Base-by-base conservation (phyloP, 225 moss, liverwort and hornwort genomes). In the Asterella californica region DNA sequence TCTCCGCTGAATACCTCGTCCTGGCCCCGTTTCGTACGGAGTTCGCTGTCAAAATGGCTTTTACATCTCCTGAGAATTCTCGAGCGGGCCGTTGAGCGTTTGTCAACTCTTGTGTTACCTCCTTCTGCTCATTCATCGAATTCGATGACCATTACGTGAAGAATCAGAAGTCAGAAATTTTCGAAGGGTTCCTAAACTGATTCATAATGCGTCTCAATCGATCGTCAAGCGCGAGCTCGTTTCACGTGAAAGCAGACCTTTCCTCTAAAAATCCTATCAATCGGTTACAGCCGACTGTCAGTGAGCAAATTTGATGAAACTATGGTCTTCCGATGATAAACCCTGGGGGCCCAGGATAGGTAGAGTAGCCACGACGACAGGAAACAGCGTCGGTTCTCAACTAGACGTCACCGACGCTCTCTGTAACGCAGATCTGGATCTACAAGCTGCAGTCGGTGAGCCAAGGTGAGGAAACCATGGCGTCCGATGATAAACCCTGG, bases 401-500 rank as follows among this genome's bases (percentile, higher is more conserved):
- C 19, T 37, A 34, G 76, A 61, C 60, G 21, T 15, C 48, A 72
- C 55, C 24, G 75, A 79, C 8, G 72, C 74, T 36, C 78, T 86
- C 27, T 78, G 78, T 62, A 50, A 70, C 29, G 78, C 54, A n/a
- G 6, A 2, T 63, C 27, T 11, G 47, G 27, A 22, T 48, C 22
- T 48, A 17, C 72, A 47, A 72, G 5, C 50, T 30, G 72, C 25
- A 48, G 45, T 49, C 47, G n/a, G 24, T 25, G 27, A 42, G 46
- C 24, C 0, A 30, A 72, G 15, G 9, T 47, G 42, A 30, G 72
- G 2, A 72, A 30, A 75, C 29, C 32, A 76, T 76, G 76, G 76
- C 60, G 59, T 55, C 55, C 60, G 60, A 76, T n/a, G 76, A 76
- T 61, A 76, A 76, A 61, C 76, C 76, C 37, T 76, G 76, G 76